Evolutionary conservation across 2,329 filamentous ascomycete genomes (phyloP).

Genomic region (Trichoderma polysporum): DNA sequence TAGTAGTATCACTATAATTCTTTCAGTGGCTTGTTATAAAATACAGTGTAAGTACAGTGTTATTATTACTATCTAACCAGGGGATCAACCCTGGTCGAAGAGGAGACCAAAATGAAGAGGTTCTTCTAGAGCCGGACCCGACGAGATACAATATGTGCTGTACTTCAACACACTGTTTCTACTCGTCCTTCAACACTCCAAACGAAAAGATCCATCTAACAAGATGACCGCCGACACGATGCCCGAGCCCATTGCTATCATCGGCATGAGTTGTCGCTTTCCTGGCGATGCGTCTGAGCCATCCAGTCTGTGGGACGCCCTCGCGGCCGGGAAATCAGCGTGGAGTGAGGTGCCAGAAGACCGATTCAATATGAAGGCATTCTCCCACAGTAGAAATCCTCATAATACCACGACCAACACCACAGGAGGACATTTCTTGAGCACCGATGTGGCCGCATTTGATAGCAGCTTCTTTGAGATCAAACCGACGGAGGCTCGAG

Average conservation of each 20-base stretch:
- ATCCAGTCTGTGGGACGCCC: constrained; percentile 24
- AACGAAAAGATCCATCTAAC: too few relatives aligned
- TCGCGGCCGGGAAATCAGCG: constrained; percentile 16
- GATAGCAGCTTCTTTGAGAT: constrained; percentile 43
- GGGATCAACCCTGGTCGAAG: too few relatives aligned
- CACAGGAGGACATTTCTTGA: constrained; percentile 30
- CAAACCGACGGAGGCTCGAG: constrained; percentile 39
- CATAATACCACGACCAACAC: constrained; percentile 25
- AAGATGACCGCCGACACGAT: too few relatives aligned
- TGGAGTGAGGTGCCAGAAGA: constrained; percentile 22
- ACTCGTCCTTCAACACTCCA: too few relatives aligned
- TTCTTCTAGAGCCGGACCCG: too few relatives aligned
- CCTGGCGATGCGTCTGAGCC: constrained; percentile 23
- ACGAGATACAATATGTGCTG: too few relatives aligned
- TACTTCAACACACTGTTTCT: too few relatives aligned
- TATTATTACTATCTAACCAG: too few relatives aligned
- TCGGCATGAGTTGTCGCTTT: constrained; percentile 27
- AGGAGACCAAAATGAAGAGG: too few relatives aligned
- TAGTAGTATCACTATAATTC: too few relatives aligned
- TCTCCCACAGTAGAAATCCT: constrained; percentile 37
- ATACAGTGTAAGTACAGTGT: too few relatives aligned
- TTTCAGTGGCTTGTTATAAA: too few relatives aligned
- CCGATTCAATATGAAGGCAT: constrained; percentile 29
- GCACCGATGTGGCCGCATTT: constrained; percentile 34
- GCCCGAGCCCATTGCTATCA: constrained; percentile 23